Percentiles rank a stretch among this genome's conserved stretches.
phyloP scores from a whole-genome alignment of 495 filamentous ascomycete species.

The Amniculicola lignicola region DNA sequence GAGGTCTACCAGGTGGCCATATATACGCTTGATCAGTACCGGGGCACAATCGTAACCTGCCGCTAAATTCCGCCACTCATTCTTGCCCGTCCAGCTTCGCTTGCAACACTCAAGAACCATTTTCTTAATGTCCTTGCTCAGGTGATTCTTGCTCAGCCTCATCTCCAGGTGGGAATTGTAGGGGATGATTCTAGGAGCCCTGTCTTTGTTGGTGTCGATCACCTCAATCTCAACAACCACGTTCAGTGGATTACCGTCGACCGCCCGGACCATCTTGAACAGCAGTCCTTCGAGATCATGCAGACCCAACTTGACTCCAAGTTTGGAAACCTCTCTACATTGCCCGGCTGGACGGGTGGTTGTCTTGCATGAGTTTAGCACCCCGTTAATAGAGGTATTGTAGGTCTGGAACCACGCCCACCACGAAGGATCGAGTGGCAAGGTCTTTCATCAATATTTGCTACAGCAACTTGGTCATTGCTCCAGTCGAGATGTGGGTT shows the following conservation, averaged over 20 bases:
- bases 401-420: constrained; percentile 26
- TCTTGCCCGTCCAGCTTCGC: constrained; percentile 7
- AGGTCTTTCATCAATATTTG: constrained; percentile 17
- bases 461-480: constrained; percentile 10
- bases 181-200: constrained; percentile 16
- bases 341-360: constrained; percentile 22
- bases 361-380: constrained; percentile 4
- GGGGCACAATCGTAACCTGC: constrained; percentile 23
- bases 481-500: background rate
- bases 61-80: constrained; percentile 11
- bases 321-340: constrained; percentile 10
- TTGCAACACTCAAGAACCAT: background rate
- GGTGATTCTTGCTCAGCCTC: constrained; percentile 12
- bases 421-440: constrained; percentile 21
- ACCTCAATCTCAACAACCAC: constrained; percentile 13
- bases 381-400: constrained; percentile 3
- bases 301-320: constrained; percentile 11
- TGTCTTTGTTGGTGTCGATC: constrained; percentile 12
- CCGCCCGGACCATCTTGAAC: background rate
- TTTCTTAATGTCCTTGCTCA: constrained; percentile 7
- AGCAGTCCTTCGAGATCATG: constrained; percentile 7
- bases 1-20: constrained; percentile 23
- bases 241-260: constrained; percentile 12
- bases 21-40: constrained; percentile 23
- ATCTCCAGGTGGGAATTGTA: constrained; percentile 17